phyloP scores from a whole-genome alignment of 306 rosid species.

The Nissolia schottii region DNA sequence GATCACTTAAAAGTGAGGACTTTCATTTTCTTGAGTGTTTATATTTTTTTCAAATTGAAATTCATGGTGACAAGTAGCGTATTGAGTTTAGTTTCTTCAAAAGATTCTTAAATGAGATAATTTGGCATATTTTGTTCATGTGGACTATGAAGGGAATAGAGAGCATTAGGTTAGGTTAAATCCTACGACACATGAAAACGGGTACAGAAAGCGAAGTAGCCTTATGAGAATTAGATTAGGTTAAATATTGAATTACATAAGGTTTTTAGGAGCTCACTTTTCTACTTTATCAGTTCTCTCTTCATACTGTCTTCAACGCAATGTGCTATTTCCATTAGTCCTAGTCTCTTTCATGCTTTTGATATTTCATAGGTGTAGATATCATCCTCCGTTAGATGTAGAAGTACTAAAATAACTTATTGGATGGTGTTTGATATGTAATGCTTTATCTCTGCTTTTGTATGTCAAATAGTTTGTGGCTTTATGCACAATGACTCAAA shows the following conservation, averaged over 20 bases:
- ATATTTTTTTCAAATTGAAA: neutral
- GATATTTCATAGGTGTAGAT: neutral
- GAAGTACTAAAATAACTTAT: neutral
- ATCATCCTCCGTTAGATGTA: neutral
- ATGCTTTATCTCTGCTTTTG: slow-evolving; percentile 1
- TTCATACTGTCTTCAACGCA: neutral
- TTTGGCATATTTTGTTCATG: slow-evolving; percentile 14
- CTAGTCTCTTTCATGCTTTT: neutral
- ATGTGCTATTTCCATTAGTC: neutral
- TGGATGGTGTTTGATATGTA: neutral
- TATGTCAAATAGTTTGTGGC: neutral
- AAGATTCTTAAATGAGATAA: neutral
- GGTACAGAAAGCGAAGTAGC: neutral
- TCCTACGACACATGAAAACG: neutral
- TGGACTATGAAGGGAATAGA: slow-evolving; percentile 1
- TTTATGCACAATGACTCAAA: neutral
- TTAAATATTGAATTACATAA: neutral
- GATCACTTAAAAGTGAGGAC: slow-evolving; percentile 95
- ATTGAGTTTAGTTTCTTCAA: slow-evolving; percentile 6
- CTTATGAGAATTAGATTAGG: neutral
- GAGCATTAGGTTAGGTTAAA: neutral
- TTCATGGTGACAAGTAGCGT: neutral
- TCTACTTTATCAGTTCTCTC: neutral
- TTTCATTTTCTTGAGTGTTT: too few relatives aligned
- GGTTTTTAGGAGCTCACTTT: slow-evolving; percentile 4